Evolutionary conservation across 2,329 filamentous ascomycete genomes (phyloP).

Genomic region (Diaporthe citriasiana): DNA sequence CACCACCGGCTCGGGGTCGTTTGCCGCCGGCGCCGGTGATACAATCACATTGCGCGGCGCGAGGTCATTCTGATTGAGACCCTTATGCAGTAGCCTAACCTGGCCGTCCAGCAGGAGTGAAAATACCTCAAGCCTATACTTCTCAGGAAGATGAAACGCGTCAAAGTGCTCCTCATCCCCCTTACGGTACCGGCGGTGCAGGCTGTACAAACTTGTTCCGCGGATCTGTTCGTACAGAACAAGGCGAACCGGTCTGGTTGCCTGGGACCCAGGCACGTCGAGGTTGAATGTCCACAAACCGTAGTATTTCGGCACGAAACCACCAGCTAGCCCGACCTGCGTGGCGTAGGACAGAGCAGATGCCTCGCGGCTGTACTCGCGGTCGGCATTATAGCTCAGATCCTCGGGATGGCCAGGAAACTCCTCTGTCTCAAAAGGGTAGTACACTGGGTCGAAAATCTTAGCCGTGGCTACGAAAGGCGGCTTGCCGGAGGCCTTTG

Average conservation of each 20-base stretch:
- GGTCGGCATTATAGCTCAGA: neutral
- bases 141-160: neutral
- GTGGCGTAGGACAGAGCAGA: conserved; percentile 11
- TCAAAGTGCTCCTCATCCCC: conserved; percentile 8
- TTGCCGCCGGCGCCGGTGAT: neutral
- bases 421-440: neutral
- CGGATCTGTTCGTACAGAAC: neutral
- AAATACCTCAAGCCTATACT: conserved; percentile 2
- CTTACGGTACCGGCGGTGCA: neutral
- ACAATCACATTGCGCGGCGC: conserved; percentile 8
- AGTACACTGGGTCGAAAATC: conserved; percentile 17
- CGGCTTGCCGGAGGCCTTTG: neutral
- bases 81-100: conserved; percentile 11
- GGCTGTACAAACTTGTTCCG: neutral
- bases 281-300: conserved; percentile 18
- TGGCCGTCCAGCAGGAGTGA: neutral
- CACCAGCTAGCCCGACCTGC: neutral
- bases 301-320: conserved; percentile 4
- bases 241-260: conserved; percentile 1
- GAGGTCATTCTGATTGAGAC: neutral
- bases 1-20: neutral
- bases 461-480: conserved; percentile 1
- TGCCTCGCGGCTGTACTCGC: conserved; percentile 16
- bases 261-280: neutral
- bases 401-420: neutral